phyloP scores from a whole-genome alignment of 2,329 filamentous ascomycete genomes.

The Dactylonectria estremocensis region DNA sequence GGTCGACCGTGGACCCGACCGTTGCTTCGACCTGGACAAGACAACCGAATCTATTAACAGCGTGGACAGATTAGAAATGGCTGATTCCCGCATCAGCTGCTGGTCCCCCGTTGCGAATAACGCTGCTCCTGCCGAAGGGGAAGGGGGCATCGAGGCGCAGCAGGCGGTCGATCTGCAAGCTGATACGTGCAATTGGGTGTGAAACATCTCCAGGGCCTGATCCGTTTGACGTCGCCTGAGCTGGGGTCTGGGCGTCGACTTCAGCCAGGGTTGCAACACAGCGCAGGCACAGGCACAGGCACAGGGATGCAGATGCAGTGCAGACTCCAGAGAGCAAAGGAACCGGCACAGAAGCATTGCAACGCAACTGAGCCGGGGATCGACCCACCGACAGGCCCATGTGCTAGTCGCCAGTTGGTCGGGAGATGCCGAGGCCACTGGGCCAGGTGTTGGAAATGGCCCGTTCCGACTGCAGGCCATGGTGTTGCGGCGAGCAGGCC shows the following conservation, averaged over 20 bases:
- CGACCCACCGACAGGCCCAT: constrained; percentile 34
- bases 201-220: constrained; percentile 43
- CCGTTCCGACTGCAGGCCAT: constrained; percentile 25
- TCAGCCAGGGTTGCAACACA: constrained; percentile 39
- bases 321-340: constrained; percentile 34
- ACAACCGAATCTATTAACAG: constrained; percentile 33
- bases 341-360: constrained; percentile 37
- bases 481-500: constrained; percentile 26
- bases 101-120: constrained; percentile 40
- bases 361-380: constrained; percentile 36
- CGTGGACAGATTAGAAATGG: constrained; percentile 32
- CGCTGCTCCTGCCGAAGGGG: constrained; percentile 21
- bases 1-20: constrained; percentile 26
- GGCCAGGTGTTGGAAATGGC: constrained; percentile 31
- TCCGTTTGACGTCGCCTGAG: constrained; percentile 36
- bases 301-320: neutral
- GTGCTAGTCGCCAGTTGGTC: constrained; percentile 40
- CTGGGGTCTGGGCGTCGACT: constrained; percentile 39
- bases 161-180: constrained; percentile 42
- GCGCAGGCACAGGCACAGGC: constrained; percentile 24
- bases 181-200: constrained; percentile 42
- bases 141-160: constrained; percentile 42
- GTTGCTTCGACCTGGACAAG: constrained; percentile 34
- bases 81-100: constrained; percentile 32
- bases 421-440: constrained; percentile 48